phyloP scores from a whole-genome alignment of 2,329 filamentous ascomycete species.

The Penicillium sp. region DNA sequence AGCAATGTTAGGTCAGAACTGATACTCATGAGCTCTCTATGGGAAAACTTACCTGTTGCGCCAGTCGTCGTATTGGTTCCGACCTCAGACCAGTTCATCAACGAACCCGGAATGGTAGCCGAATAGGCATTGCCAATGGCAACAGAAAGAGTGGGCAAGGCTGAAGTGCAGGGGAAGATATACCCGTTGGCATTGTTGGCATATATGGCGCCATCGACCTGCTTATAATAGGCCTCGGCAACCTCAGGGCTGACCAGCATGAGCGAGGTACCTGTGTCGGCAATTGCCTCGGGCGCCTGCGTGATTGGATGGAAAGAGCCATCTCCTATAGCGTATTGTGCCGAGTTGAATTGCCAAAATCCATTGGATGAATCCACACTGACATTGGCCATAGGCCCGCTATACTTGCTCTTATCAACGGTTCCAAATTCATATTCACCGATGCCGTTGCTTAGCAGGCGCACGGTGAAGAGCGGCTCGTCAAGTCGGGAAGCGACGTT shows the following conservation, averaged over 20 bases:
- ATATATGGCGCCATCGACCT: slow-evolving; percentile 54
- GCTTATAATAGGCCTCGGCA: slow-evolving; percentile 60
- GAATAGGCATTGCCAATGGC: slow-evolving; percentile 52
- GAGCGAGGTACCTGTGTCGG: slow-evolving; percentile 69
- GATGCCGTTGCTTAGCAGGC: slow-evolving; percentile 59
- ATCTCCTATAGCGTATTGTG: slow-evolving; percentile 56
- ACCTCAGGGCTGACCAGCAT: slow-evolving; percentile 60
- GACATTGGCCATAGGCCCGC: slow-evolving; percentile 61
- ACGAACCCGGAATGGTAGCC: slow-evolving; percentile 55
- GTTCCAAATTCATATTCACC: slow-evolving; percentile 73
- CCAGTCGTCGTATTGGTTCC: slow-evolving; percentile 46
- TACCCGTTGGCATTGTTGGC: slow-evolving; percentile 49
- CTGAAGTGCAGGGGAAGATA: slow-evolving; percentile 57
- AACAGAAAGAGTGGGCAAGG: slow-evolving; percentile 56
- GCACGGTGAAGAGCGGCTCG: slow-evolving; percentile 68
- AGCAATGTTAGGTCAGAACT: slow-evolving; percentile 1
- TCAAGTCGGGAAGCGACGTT: slow-evolving; percentile 63
- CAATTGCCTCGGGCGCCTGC: slow-evolving; percentile 50
- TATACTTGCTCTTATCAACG: slow-evolving; percentile 64
- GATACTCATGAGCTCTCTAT: neutral
- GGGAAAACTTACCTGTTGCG: slow-evolving; percentile 36
- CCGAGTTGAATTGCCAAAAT: slow-evolving; percentile 67
- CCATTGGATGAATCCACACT: slow-evolving; percentile 61
- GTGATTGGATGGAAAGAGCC: slow-evolving; percentile 38
- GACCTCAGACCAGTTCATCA: slow-evolving; percentile 57